Conservation (phyloP, 179 eudicot species). For the Heliamphora pulchella region DNA sequence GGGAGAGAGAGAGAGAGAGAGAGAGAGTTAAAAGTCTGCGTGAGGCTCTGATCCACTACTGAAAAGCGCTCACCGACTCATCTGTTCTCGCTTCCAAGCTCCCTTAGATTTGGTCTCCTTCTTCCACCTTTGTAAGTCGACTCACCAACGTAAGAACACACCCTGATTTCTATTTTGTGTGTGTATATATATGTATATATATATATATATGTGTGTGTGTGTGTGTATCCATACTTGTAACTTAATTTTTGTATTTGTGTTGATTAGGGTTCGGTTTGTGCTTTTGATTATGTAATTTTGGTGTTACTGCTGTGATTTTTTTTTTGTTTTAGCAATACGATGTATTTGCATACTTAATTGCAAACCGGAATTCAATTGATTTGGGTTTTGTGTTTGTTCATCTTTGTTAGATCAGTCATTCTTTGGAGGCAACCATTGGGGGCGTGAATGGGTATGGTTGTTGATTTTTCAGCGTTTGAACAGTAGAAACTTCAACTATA, state of each 20-base stretch:
- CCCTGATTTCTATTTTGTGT: neutral
- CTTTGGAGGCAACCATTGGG: constrained; percentile 17
- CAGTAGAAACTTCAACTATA: constrained; percentile 1
- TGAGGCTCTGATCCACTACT: neutral
- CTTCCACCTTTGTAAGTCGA: neutral
- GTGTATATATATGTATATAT: neutral
- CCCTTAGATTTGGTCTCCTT: neutral
- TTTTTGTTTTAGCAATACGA: neutral
- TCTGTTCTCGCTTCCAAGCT: neutral
- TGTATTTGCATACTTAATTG: neutral
- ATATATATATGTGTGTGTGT: neutral
- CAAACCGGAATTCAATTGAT: neutral
- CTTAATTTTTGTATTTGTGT: neutral
- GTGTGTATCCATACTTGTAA: no score
- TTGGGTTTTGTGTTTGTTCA: constrained; percentile 4
- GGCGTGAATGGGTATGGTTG: constrained; percentile 15
- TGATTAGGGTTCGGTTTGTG: constrained; percentile 1
- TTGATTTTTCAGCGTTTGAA: constrained; percentile 15
- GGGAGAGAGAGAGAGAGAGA: constrained; percentile 9
- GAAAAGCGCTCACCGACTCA: neutral
- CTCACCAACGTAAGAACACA: constrained; percentile 4
- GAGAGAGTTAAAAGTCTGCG: constrained; percentile 5
- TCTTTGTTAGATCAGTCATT: constrained; percentile 22
- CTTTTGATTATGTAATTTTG: neutral
- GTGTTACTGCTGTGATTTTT: no score